phyloP scores from a whole-genome alignment of 2,329 filamentous ascomycete species.

The Hymenoscyphus linearis region DNA sequence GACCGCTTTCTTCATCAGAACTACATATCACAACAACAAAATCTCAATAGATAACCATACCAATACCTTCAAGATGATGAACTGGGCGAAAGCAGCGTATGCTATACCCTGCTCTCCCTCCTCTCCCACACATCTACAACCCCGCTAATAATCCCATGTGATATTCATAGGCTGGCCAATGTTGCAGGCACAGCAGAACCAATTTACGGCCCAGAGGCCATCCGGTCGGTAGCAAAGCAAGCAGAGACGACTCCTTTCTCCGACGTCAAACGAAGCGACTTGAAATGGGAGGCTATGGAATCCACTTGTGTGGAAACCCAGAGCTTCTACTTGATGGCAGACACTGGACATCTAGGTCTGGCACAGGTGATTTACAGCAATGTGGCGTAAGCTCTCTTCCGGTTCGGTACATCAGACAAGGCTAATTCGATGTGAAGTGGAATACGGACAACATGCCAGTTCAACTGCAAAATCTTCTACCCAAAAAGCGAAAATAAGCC shows the following conservation, averaged over 20 bases:
- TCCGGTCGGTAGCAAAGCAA: conserved; percentile 80
- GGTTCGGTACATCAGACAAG: conserved; percentile 14
- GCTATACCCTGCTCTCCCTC: conserved; percentile 33
- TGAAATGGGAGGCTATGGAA: conserved; percentile 78
- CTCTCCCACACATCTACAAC: conserved; percentile 12
- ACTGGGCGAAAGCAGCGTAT: conserved; percentile 91
- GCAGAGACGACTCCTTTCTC: conserved; percentile 73
- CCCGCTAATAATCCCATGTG: conserved; percentile 15
- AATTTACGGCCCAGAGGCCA: conserved; percentile 84
- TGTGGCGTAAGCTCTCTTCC: conserved; percentile 64
- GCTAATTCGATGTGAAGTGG: conserved; percentile 52
- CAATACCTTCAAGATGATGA: conserved; percentile 62
- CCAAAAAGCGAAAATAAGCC: conserved; percentile 61
- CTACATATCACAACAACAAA: conserved; percentile 10
- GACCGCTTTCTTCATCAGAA: neutral
- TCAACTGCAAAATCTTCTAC: conserved; percentile 90
- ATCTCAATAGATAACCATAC: neutral
- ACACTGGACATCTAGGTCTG: conserved; percentile 71
- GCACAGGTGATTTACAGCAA: conserved; percentile 97
- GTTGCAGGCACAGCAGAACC: conserved; percentile 95
- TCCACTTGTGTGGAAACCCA: conserved; percentile 91
- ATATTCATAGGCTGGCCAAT: conserved; percentile 53
- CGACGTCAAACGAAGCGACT: conserved; percentile 68
- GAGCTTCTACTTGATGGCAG: conserved; percentile 83
- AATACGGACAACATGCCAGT: conserved; percentile 84